Percentiles rank a stretch among this genome's conserved stretches.
Evolutionary conservation across 2,329 filamentous ascomycete genomes (phyloP).

Genomic region (Emmonsia crescens): DNA sequence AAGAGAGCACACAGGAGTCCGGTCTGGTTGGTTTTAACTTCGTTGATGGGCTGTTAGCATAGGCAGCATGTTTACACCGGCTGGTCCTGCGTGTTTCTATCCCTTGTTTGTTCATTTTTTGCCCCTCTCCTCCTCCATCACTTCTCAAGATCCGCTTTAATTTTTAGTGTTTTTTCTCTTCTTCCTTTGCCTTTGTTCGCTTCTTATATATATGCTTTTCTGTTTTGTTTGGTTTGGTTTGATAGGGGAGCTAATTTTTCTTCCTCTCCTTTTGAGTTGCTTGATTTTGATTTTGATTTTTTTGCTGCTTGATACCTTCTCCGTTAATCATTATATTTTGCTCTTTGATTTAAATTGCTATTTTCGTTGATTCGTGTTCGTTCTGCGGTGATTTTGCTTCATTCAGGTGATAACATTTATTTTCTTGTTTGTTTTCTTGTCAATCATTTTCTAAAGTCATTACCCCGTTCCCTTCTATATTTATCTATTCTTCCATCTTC

Average conservation of each 20-base stretch:
- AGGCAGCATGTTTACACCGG: conserved; percentile 33
- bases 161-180: not conserved
- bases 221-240: not conserved
- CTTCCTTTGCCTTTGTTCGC: not conserved
- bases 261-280: not conserved
- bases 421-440: not conserved
- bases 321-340: not conserved
- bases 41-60: conserved; percentile 27
- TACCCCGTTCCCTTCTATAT: not conserved
- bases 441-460: conserved; percentile 1
- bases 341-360: not conserved
- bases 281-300: not conserved
- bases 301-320: conserved; percentile 3
- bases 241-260: not conserved
- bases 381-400: not conserved
- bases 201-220: not conserved
- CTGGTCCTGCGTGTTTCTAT: conserved; percentile 36
- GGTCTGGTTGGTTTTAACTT: conserved; percentile 31
- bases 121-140: conserved; percentile 13
- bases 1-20: conserved; percentile 32
- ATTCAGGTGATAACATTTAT: not conserved
- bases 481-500: not conserved
- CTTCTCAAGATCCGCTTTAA: conserved; percentile 2
- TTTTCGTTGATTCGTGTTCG: not conserved
- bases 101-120: conserved; percentile 16